Conservation (phyloP, 1,284 basidiomycete genomes). For the Heterobasidion parviporum region DNA sequence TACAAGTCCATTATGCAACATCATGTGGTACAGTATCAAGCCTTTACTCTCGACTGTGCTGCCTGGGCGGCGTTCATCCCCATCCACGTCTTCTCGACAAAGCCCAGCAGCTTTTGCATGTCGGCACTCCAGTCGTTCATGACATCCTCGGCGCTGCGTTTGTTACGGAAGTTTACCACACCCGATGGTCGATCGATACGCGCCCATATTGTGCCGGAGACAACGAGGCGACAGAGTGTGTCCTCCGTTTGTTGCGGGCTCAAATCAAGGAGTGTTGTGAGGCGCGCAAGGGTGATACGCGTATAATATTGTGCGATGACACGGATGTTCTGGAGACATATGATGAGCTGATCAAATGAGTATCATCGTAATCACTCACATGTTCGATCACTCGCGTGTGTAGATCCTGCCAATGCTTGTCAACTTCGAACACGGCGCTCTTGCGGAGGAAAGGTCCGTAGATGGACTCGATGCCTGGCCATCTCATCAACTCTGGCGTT, state of each 20-base stretch:
- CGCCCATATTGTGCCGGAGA: constrained; percentile 88
- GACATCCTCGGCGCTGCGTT: constrained; percentile 76
- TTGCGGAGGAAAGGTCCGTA: constrained; percentile 81
- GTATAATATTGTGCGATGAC: constrained; percentile 94
- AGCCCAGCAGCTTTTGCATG: constrained; percentile 79
- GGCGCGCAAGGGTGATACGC: constrained; percentile 78
- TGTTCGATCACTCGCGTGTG: constrained; percentile 97
- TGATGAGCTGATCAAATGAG: neutral
- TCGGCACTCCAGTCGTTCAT: constrained; percentile 98
- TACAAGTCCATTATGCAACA: constrained; percentile 13
- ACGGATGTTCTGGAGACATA: constrained; percentile 78
- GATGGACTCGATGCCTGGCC: constrained; percentile 91
- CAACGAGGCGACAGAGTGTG: constrained; percentile 83
- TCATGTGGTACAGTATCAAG: constrained; percentile 19
- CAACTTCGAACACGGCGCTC: constrained; percentile 75
- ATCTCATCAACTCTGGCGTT: constrained; percentile 93
- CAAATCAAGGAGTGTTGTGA: constrained; percentile 87
- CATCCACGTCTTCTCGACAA: constrained; percentile 87
- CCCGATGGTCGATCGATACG: constrained; percentile 90
- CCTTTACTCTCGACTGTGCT: constrained; percentile 61
- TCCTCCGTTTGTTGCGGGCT: constrained; percentile 78
- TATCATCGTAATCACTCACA: constrained; percentile 39
- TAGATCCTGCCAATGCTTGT: constrained; percentile 90
- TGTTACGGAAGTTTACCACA: constrained; percentile 79
- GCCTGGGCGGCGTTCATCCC: constrained; percentile 81